Conservation (phyloP, 495 filamentous ascomycete species). For the Xylaria acuta region DNA sequence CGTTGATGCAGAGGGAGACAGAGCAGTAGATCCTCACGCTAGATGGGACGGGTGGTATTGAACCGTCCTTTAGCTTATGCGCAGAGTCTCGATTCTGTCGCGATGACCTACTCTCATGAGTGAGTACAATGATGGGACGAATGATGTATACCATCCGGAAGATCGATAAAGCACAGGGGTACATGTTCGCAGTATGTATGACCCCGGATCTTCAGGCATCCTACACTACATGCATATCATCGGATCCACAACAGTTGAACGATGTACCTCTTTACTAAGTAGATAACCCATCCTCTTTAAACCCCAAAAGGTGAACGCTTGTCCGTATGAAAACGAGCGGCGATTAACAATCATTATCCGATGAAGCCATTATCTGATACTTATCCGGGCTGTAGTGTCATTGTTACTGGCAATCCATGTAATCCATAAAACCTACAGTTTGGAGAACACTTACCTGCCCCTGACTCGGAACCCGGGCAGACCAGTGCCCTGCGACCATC, state of each 20-base stretch:
- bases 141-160: not conserved
- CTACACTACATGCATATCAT: too few species aligned
- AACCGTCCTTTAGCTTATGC: not conserved
- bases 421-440: not conserved
- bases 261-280: not conserved
- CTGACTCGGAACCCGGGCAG: not conserved
- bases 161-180: not conserved
- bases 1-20: not conserved
- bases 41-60: not conserved
- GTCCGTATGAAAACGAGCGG: not conserved
- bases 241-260: not conserved
- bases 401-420: not conserved
- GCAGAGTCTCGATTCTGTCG: not conserved
- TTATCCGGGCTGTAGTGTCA: not conserved
- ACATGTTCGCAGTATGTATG: too few species aligned
- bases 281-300: not conserved
- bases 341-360: not conserved
- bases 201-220: not conserved
- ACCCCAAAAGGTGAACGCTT: not conserved
- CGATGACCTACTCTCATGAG: not conserved
- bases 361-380: not conserved
- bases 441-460: not conserved
- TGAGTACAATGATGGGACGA: not conserved
- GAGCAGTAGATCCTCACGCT: conserved; percentile 5
- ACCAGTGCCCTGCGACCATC: not conserved